phyloP scores from a whole-genome alignment of 2,329 filamentous ascomycete genomes.

The Knufia fluminis region DNA sequence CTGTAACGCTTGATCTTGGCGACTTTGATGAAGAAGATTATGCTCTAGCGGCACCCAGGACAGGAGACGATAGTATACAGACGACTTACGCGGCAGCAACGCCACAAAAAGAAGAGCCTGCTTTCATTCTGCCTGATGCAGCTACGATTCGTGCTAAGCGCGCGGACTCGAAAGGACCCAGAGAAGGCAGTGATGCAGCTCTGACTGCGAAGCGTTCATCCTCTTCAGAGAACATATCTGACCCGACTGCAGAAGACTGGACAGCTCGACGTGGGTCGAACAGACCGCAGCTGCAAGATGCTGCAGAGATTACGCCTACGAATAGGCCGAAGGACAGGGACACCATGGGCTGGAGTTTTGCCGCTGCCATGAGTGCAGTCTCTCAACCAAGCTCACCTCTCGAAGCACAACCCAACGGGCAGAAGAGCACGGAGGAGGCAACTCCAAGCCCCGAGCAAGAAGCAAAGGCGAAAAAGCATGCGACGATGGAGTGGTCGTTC shows the following conservation, averaged over 20 bases:
- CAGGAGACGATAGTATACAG: conserved; percentile 40
- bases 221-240: conserved; percentile 20
- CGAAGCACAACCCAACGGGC: conserved; percentile 4
- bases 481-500: conserved; percentile 33
- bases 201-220: conserved; percentile 24
- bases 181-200: conserved; percentile 30
- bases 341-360: conserved; percentile 33
- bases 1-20: conserved; percentile 45
- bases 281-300: conserved; percentile 18
- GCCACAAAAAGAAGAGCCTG: conserved; percentile 32
- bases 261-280: conserved; percentile 16
- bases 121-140: conserved; percentile 42
- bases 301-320: conserved; percentile 18
- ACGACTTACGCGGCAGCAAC: conserved; percentile 38
- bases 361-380: conserved; percentile 33
- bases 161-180: conserved; percentile 37
- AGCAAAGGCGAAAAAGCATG: conserved; percentile 23
- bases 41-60: conserved; percentile 37
- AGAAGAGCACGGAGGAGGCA: not conserved
- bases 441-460: conserved; percentile 3
- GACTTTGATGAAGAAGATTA: conserved; percentile 42
- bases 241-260: conserved; percentile 26
- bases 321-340: conserved; percentile 14
- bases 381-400: conserved; percentile 1
- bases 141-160: conserved; percentile 50